Conservation (phyloP, 768 basidiomycete genomes). For the Termitomyces sp. region DNA sequence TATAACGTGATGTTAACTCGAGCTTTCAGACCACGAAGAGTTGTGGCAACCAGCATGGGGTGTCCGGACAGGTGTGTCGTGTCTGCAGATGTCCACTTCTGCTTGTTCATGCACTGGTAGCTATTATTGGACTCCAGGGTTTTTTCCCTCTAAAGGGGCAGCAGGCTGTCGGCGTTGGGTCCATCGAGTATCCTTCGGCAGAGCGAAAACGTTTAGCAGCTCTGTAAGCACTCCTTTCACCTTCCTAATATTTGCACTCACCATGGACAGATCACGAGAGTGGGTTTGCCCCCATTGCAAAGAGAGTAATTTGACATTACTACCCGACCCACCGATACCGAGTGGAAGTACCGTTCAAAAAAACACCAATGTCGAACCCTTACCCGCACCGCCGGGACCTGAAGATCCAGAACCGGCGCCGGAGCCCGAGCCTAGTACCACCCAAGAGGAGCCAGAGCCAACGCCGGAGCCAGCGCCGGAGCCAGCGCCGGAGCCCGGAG, state of each 20-base stretch:
- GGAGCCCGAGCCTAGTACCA: not conserved
- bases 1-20: not conserved
- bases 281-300: slow-evolving; percentile 79
- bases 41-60: slow-evolving; percentile 99
- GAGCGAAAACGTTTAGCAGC: slow-evolving; percentile 78
- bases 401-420: not conserved
- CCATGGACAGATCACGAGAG: slow-evolving; percentile 62
- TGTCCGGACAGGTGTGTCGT: slow-evolving; percentile 76
- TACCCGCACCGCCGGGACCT: not conserved
- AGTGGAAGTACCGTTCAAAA: not conserved
- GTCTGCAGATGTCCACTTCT: not conserved
- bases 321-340: slow-evolving; percentile 56
- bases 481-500: not conserved
- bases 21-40: slow-evolving; percentile 78
- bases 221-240: slow-evolving; percentile 43
- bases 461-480: not conserved
- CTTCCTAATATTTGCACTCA: slow-evolving; percentile 2
- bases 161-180: slow-evolving; percentile 82
- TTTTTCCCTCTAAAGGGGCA: slow-evolving; percentile 90
- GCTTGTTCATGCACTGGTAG: slow-evolving; percentile 29
- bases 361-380: not conserved
- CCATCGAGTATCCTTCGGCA: slow-evolving; percentile 67
- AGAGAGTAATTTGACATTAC: slow-evolving; percentile 56
- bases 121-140: slow-evolving; percentile 83
- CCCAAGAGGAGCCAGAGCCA: not conserved